Percentiles rank a stretch among this genome's conserved stretches.
phyloP scores from a whole-genome alignment of 2,329 filamentous ascomycete genomes.

The Hymenoscyphus salicellus region DNA sequence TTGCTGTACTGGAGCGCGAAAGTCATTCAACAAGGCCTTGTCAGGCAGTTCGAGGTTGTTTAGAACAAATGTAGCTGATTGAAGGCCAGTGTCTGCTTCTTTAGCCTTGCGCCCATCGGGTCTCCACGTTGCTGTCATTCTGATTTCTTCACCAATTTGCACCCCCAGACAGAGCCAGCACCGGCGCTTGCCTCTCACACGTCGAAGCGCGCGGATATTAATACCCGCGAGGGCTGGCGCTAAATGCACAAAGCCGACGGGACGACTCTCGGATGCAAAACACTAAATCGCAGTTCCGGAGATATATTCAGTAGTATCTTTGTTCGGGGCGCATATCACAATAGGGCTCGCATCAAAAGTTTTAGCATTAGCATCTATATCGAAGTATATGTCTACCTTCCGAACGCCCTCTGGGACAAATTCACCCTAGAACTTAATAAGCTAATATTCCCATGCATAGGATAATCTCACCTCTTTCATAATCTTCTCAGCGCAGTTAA shows the following conservation, averaged over 20 bases:
- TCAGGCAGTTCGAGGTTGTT: neutral
- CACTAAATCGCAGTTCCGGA: neutral
- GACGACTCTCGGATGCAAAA: neutral
- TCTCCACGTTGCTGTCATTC: neutral
- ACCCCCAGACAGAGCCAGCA: neutral
- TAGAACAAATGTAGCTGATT: neutral
- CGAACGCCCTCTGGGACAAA: neutral
- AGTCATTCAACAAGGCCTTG: neutral
- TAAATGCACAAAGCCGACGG: neutral
- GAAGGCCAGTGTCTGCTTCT: neutral
- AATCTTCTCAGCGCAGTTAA: neutral
- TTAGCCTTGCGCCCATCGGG: neutral
- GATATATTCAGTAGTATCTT: neutral
- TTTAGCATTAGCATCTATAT: neutral
- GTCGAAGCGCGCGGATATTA: neutral
- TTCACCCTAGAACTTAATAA: neutral
- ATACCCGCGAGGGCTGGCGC: neutral
- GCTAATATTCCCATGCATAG: neutral
- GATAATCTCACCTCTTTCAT: neutral
- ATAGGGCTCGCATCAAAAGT: neutral
- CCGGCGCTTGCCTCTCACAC: neutral
- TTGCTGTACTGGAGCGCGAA: slow-evolving; percentile 1
- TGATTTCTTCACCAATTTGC: neutral
- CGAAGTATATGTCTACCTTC: neutral
- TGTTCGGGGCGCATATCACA: neutral